Base-by-base conservation (phyloP, 1,284 basidiomycete genomes). In the Mrakiaceae sp. region DNA sequence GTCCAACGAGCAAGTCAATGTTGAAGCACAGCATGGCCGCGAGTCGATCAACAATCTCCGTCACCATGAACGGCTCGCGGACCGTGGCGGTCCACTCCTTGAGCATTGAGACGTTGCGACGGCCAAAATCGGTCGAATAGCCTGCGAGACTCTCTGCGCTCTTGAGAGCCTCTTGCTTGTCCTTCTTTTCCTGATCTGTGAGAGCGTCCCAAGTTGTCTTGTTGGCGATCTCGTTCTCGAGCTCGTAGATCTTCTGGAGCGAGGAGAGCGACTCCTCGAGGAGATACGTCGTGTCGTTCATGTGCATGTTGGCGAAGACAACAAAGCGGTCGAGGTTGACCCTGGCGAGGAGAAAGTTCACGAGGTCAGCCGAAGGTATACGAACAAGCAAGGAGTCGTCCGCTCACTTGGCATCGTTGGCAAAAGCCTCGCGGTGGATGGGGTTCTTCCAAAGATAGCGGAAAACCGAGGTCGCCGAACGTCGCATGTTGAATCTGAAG, bases 11-110 rank as follows among this genome's bases (percentile, higher is more conserved):
- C 5, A 87, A 86, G 61, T 88, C 85, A 40, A 99, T 80, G 72
- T 98, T 98, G 79, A 95, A 95, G 74, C 97, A 89, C 70, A 99
- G 78, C 90, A 98, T 98, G 0, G 94, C 94, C 3, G 96, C 95
- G 14, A 99, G 81, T 51, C 90, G 84, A 72, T 95, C 88, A 44
- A 98, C 91, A 64, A 99, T 97, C 77, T 99, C 96, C 3, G 90
- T 87, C 75, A 90, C 88, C 83, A 98, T 88, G 78, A 98, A 99
- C 0, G 95, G 92, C 52, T 82, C 84, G 72, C 88, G 90, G 0
- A 91, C 90, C 73, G 96, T 90, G 0, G 85, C 88, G 0, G 95
- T 96, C 76, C 98, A 95, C 64, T 90, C 83, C 73, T 90, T 91
- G 69, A 99, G 82, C 39, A 98, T 80, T 58, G 87, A 86, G 42